Conservation (phyloP, 306 rosid genomes). For the Prinsepia uniflora region DNA sequence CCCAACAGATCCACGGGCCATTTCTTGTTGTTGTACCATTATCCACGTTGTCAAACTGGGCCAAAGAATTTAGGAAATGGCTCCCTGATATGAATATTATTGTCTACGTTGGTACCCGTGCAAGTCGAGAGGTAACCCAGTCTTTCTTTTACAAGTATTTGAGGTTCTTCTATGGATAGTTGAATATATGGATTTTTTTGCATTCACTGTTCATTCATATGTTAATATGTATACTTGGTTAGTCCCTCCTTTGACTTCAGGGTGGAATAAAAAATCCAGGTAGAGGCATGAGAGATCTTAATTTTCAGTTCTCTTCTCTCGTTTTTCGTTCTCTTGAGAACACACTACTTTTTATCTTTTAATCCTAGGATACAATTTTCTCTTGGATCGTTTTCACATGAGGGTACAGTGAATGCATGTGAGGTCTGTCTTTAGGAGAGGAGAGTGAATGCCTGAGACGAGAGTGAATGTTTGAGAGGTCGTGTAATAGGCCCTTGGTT, state of each 20-base stretch:
- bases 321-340: not conserved
- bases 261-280: not conserved
- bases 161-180: slow-evolving; percentile 11
- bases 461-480: too few relatives aligned
- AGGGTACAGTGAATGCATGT: not conserved
- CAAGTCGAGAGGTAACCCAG: slow-evolving; percentile 91
- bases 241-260: not conserved
- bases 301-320: not conserved
- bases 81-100: slow-evolving; percentile 97
- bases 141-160: not conserved
- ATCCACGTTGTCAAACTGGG: slow-evolving; percentile 98
- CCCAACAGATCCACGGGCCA: slow-evolving; percentile 94
- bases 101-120: slow-evolving; percentile 95
- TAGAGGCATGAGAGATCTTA: not conserved
- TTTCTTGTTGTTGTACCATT: slow-evolving; percentile 97
- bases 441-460: too few relatives aligned
- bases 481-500: not conserved
- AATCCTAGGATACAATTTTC: not conserved
- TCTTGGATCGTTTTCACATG: not conserved
- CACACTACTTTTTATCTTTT: too few relatives aligned
- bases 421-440: not conserved
- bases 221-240: not conserved
- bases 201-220: not conserved
- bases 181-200: not conserved
- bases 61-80: slow-evolving; percentile 99